Conservation (phyloP, 345 rosid genomes). For the Lepidium aucheri region DNA sequence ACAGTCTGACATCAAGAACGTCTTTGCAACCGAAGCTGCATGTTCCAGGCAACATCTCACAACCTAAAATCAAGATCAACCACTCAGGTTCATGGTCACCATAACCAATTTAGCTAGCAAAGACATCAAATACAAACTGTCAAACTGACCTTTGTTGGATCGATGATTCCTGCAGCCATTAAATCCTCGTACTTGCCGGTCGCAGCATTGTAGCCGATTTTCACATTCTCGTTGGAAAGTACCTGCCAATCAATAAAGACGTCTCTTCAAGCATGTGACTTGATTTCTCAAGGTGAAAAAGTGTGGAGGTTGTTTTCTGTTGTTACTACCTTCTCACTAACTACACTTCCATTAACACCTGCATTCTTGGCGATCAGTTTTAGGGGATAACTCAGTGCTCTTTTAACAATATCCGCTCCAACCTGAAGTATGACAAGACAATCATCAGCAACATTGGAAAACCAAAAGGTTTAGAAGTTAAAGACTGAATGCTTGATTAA, state of each 20-base stretch:
- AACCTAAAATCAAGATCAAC: slow-evolving; percentile 39
- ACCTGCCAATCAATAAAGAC: slow-evolving; percentile 37
- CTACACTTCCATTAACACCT: slow-evolving; percentile 91
- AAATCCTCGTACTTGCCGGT: slow-evolving; percentile 91
- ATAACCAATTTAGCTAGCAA: neutral
- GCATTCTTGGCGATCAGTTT: slow-evolving; percentile 95
- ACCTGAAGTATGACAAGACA: slow-evolving; percentile 38
- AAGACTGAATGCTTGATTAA: neutral
- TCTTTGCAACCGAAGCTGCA: slow-evolving; percentile 94
- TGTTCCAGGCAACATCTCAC: slow-evolving; percentile 99
- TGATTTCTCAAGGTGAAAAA: neutral
- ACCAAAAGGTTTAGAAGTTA: neutral
- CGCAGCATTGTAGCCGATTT: slow-evolving; percentile 84
- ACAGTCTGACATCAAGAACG: slow-evolving; percentile 97
- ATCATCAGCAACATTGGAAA: neutral
- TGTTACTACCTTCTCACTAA: slow-evolving; percentile 71
- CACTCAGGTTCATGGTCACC: neutral
- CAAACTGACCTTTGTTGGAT: slow-evolving; percentile 89
- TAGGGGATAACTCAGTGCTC: slow-evolving; percentile 84
- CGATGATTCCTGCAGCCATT: slow-evolving; percentile 96
- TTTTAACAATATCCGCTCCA: slow-evolving; percentile 89
- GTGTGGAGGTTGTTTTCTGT: neutral
- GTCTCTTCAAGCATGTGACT: slow-evolving; percentile 4
- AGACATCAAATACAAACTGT: no score
- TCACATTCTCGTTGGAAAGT: slow-evolving; percentile 60